phyloP scores from a whole-genome alignment of 2,329 filamentous ascomycete genomes.

The Sphaceloma murrayae region DNA sequence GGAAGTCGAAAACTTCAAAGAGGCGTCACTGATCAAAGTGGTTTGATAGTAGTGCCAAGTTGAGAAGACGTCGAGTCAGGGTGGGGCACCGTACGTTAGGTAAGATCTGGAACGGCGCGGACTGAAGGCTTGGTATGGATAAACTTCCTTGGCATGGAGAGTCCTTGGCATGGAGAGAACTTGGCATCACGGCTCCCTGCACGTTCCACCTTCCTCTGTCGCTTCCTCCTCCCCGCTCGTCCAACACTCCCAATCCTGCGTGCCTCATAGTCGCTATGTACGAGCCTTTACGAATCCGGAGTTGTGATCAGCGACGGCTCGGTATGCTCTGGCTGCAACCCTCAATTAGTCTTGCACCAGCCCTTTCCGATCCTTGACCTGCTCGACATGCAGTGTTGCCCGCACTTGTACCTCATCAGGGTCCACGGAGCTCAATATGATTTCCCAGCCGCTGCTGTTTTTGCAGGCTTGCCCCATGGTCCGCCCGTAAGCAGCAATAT shows the following conservation, averaged over 20 bases:
- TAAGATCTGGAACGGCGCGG: conserved; percentile 5
- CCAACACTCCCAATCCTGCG: too few relatives aligned
- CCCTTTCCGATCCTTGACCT: too few relatives aligned
- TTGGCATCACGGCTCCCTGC: background rate
- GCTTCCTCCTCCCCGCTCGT: too few relatives aligned
- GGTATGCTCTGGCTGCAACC: too few relatives aligned
- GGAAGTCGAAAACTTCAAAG: conserved; percentile 1
- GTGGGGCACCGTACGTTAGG: background rate
- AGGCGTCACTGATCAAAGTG: conserved; percentile 2
- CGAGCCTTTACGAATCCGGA: too few relatives aligned
- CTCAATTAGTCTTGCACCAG: too few relatives aligned
- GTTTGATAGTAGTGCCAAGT: background rate
- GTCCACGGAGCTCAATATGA: background rate
- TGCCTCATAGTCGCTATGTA: too few relatives aligned
- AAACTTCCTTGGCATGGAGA: background rate
- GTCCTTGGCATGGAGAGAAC: background rate
- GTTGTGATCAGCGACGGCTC: too few relatives aligned
- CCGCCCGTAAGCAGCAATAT: background rate
- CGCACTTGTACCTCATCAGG: too few relatives aligned
- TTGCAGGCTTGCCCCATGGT: background rate
- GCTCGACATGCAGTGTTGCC: background rate
- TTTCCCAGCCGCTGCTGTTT: background rate
- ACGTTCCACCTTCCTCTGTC: conserved; percentile 1
- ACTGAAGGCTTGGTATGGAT: background rate
- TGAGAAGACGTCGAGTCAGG: background rate